Percentiles rank a stretch among this genome's conserved stretches.
These are phyloP conservation scores for Ruellia speciosa DNA, from an alignment of 305 asterid genomes.

Conservation along the genomic window DNA sequence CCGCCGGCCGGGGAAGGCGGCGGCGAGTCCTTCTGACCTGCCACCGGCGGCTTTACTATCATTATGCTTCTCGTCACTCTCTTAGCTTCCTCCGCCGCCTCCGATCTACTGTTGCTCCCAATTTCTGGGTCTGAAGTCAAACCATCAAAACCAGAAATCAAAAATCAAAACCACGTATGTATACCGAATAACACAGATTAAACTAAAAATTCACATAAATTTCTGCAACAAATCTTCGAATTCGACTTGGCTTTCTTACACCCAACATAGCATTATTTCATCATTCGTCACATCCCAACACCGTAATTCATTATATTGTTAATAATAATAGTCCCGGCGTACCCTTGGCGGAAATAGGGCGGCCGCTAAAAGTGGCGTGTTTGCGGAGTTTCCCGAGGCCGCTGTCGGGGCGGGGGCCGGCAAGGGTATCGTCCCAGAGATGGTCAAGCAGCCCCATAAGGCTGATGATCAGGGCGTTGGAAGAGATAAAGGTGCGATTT, in stretches of 20 bases:
- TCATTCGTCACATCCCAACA: too few relatives aligned
- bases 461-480: constrained; percentile 6
- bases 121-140: constrained; percentile 36
- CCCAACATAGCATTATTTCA: too few relatives aligned
- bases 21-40: constrained; percentile 58
- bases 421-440: constrained; percentile 82
- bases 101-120: constrained; percentile 33
- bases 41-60: constrained; percentile 65
- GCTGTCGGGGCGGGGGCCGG: constrained; percentile 82
- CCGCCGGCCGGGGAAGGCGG: constrained; percentile 86
- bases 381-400: constrained; percentile 92
- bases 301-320: too few relatives aligned
- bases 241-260: too few relatives aligned
- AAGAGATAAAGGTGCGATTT: constrained; percentile 8
- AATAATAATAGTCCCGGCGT: constrained; percentile 29
- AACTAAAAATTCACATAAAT: too few relatives aligned
- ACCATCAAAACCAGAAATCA: not conserved
- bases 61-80: constrained; percentile 86
- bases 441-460: constrained; percentile 52
- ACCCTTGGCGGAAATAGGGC: constrained; percentile 68
- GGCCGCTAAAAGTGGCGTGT: constrained; percentile 46
- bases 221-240: too few relatives aligned
- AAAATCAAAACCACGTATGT: not conserved
- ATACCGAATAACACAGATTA: too few relatives aligned
- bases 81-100: constrained; percentile 39